A percentile compares a stretch with the other conserved stretches of the same genome.
Evolutionary conservation across 2,329 filamentous ascomycete species (phyloP).

Genomic region (Sarocladium strictum): DNA sequence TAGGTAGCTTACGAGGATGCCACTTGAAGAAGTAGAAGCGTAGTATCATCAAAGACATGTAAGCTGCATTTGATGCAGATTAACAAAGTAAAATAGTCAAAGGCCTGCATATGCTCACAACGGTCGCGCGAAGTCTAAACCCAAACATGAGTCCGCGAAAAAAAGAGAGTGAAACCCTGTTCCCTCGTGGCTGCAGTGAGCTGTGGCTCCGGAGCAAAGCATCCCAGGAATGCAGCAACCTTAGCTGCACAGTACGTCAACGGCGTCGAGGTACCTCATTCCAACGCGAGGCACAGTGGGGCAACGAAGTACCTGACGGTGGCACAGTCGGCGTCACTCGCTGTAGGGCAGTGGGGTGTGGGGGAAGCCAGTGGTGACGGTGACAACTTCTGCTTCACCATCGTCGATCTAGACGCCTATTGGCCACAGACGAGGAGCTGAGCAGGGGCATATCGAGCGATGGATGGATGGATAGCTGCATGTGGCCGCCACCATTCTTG

Average conservation of each 20-base stretch:
- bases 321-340: neutral
- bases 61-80: too few relatives aligned
- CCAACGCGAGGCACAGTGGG: neutral
- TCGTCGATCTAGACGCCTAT: neutral
- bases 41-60: neutral
- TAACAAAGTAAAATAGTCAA: too few relatives aligned
- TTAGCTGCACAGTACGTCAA: too few relatives aligned
- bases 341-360: neutral
- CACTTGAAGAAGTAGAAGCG: neutral
- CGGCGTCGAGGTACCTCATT: neutral
- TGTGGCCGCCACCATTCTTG: neutral
- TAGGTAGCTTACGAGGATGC: neutral
- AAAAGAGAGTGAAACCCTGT: neutral
- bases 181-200: neutral
- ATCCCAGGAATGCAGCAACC: neutral
- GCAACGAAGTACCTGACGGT: neutral
- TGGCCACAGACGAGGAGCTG: neutral
- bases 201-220: neutral
- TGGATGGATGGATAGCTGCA: neutral
- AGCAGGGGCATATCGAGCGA: neutral
- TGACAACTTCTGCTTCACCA: conserved; percentile 3
- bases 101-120: too few relatives aligned
- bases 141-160: neutral
- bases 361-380: neutral
- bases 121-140: too few relatives aligned